Base-by-base conservation (phyloP, 1,284 basidiomycete genomes). In the Coniophora puteana region DNA sequence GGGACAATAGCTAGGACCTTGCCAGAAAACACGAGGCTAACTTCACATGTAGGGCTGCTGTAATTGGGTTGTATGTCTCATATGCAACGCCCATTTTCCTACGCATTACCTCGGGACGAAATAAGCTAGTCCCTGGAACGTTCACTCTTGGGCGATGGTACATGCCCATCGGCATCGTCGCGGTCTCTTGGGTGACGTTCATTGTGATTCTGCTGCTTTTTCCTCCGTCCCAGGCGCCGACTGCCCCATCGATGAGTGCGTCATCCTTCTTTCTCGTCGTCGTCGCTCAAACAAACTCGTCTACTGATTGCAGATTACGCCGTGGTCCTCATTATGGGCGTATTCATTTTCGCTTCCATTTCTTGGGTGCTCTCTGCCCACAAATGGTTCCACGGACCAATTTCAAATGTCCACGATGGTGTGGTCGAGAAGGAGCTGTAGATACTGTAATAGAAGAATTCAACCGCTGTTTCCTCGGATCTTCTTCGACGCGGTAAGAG, bases 381-480 rank as follows among this genome's bases (percentile, higher is more conserved):
- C 27, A 74, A 77, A 40, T 87, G 83, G 83, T 87, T 87, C 65
- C 69, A 62, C 24, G 83, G 83, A 0, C 83, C 84, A 8, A 66
- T 84, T 35, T 64, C 65, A 48, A 85, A 71, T 35, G 55, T 81
- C 10, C 67, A 74, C 26, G 65, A 50, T 21, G n/a, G 34, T 8
- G 20, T 45, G 18, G 50, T 53, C 7, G 42, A 49, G 26, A 48
- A 60, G 29, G 26, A 38, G 28, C 17, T 40, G n/a, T 46, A 45
- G 42, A 43, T 26, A 14, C 28, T 25, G 5, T n/a, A n/a, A n/a
- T n/a, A n/a, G n/a, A n/a, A n/a, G n/a, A n/a, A n/a, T n/a, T n/a
- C n/a, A n/a, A n/a, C n/a, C n/a, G n/a, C n/a, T n/a, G n/a, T n/a
- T n/a, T n/a, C n/a, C n/a, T n/a, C n/a, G n/a, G n/a, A n/a, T n/a